Percentiles rank a stretch among this genome's conserved stretches.
Evolutionary conservation across 2,329 filamentous ascomycete genomes (phyloP).

Genomic region (Fusarium piperis): DNA sequence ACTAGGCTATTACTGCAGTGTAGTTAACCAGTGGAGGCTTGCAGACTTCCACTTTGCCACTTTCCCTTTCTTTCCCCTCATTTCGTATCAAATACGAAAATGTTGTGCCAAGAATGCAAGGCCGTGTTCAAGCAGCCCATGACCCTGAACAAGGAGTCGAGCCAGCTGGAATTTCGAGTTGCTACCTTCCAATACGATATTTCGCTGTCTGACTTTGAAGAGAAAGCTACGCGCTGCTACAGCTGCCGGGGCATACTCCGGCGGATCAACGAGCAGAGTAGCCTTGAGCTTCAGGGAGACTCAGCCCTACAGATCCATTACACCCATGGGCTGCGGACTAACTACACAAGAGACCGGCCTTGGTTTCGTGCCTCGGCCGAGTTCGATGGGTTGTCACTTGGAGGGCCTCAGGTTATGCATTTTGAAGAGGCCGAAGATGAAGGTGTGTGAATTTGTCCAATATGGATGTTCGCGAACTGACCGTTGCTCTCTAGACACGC

Average conservation of each 20-base stretch:
- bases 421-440: not conserved
- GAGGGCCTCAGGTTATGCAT: not conserved
- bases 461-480: not conserved
- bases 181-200: not conserved
- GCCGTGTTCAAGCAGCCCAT: not conserved
- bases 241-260: not conserved
- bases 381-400: not conserved
- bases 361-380: not conserved
- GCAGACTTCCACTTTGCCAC: too few relatives aligned
- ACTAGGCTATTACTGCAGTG: too few relatives aligned
- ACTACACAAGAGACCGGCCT: not conserved
- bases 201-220: not conserved
- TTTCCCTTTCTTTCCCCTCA: not conserved
- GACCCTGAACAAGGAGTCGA: not conserved
- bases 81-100: not conserved
- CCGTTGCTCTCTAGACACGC: not conserved
- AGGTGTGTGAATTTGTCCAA: not conserved
- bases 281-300: not conserved
- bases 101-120: constrained; percentile 8
- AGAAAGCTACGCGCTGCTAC: not conserved
- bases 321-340: not conserved
- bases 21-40: too few relatives aligned
- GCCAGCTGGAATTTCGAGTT: not conserved
- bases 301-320: not conserved
- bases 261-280: not conserved